Evolutionary conservation across 2,329 filamentous ascomycete genomes (phyloP), one percentile per base, ranked within the genome.

Genomic region (Xylariales sp.): DNA sequence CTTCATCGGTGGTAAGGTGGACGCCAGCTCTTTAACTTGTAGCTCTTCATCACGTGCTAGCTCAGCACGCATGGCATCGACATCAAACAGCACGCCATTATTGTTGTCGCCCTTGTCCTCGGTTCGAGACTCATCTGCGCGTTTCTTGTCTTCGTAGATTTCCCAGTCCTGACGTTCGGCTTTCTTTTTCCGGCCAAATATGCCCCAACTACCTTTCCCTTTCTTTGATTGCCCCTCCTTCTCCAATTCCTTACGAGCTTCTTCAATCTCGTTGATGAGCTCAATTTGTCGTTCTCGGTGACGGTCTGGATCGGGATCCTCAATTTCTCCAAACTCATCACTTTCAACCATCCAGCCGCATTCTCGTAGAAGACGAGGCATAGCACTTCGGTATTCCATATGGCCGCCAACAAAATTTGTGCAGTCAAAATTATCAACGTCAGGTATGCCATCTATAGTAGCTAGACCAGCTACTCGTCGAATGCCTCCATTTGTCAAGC

Each of bases 291-390:
- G 87, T 77, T 93, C 87, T 58, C 89, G 86, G 80, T 98, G 95
- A 73, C 97, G 95, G 0, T 98, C 96, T 0, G 96, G 96, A 75
- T 99, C 96, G 0, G 96, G 94, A 73, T 99, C 96, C 78, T 98
- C 96, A 68, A 99, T 98, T 80, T 99, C 96, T 0, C 88, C 90
- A 77, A 98, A 99, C 78, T 98, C 95, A 74, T 97, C 94, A 71
- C 91, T 94, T 75, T 97, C 91, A 3, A 98, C 93, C 61, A 91
- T 83, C 94, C 94, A 99, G 16, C 94, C 96, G 43, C 94, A 93
- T 77, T 95, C 91, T 69, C 93, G 89, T 59, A 99, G 84, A 18
- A 99, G 85, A 65, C 89, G 89, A 16, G 96, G 96, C 91, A 99
- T 98, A 45, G 94, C 93, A 32, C 89, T 88, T 79, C 96, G 93